These are phyloP conservation scores for Phytophthora ohioensis DNA, from an alignment of 352 stramenopile genomes.

Conservation along the genomic window DNA sequence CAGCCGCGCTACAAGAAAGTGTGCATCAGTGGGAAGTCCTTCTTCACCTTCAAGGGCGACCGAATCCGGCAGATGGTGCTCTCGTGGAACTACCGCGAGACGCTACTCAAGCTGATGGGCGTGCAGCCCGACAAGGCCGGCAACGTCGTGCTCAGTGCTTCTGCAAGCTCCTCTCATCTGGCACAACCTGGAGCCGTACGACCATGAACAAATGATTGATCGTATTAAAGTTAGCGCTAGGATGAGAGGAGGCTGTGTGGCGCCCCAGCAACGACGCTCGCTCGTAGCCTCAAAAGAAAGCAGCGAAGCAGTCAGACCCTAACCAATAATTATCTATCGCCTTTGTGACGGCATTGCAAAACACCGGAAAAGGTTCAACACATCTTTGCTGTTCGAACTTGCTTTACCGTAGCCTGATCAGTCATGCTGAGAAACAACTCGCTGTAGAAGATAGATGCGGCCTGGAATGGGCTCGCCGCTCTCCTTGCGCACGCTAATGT, in stretches of 20 bases:
- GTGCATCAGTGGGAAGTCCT: slow-evolving; percentile 77
- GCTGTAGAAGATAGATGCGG: slow-evolving; percentile 66
- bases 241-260: not conserved
- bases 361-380: slow-evolving; percentile 13
- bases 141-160: slow-evolving; percentile 31
- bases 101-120: slow-evolving; percentile 79
- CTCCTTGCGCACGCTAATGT: slow-evolving; percentile 75
- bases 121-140: slow-evolving; percentile 43
- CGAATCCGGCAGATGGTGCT: slow-evolving; percentile 77
- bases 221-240: slow-evolving; percentile 28
- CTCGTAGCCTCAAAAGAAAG: slow-evolving; percentile 16
- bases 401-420: not conserved
- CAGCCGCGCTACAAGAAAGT: slow-evolving; percentile 81
- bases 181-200: slow-evolving; percentile 14
- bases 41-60: slow-evolving; percentile 83
- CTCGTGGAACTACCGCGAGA: slow-evolving; percentile 80
- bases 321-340: slow-evolving; percentile 32
- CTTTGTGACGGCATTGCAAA: slow-evolving; percentile 23
- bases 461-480: slow-evolving; percentile 75
- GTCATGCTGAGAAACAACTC: not conserved
- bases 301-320: slow-evolving; percentile 13
- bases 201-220: slow-evolving; percentile 18
- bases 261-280: slow-evolving; percentile 19
- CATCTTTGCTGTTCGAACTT: not conserved
- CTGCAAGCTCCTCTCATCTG: slow-evolving; percentile 8